Conservation (phyloP, 1,284 basidiomycete species). For the Ganoderma sinense region DNA sequence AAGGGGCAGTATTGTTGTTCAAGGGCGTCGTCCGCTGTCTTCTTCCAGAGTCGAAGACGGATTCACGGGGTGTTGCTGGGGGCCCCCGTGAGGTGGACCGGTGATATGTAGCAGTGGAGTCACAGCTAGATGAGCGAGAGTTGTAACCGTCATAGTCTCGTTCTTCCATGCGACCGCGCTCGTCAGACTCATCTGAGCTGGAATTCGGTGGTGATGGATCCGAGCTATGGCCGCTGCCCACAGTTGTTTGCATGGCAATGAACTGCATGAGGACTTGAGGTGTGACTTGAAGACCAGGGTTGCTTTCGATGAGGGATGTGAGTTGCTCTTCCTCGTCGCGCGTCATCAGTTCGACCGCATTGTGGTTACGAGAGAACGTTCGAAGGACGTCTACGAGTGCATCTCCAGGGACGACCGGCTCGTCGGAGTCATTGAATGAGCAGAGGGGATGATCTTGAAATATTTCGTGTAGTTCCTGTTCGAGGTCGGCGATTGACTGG, state of each 20-base stretch:
- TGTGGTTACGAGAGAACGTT: conserved; percentile 63
- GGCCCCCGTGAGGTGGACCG: conserved; percentile 45
- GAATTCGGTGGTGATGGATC: conserved; percentile 38
- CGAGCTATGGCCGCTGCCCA: conserved; percentile 48
- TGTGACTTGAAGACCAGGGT: conserved; percentile 73
- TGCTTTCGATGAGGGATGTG: conserved; percentile 57
- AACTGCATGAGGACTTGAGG: conserved; percentile 71
- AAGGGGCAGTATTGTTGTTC: conserved; percentile 62
- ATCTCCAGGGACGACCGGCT: conserved; percentile 69
- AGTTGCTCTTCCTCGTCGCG: conserved; percentile 66
- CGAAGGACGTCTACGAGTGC: conserved; percentile 73
- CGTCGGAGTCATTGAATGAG: conserved; percentile 59
- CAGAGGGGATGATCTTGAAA: conserved; percentile 69
- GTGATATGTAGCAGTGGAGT: conserved; percentile 55
- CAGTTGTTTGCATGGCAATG: conserved; percentile 67
- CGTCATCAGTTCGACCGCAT: conserved; percentile 64
- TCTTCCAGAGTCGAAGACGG: conserved; percentile 70
- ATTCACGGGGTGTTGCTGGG: conserved; percentile 56
- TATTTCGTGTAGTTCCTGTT: conserved; percentile 68
- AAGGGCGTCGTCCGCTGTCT: conserved; percentile 72
- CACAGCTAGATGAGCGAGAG: conserved; percentile 67
- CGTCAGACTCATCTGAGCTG: conserved; percentile 25
- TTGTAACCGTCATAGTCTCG: conserved; percentile 40
- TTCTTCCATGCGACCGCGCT: conserved; percentile 43
- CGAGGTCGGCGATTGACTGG: conserved; percentile 72